phyloP scores from a whole-genome alignment of 2,329 filamentous ascomycete species.

The Fusarium sulawesiense region DNA sequence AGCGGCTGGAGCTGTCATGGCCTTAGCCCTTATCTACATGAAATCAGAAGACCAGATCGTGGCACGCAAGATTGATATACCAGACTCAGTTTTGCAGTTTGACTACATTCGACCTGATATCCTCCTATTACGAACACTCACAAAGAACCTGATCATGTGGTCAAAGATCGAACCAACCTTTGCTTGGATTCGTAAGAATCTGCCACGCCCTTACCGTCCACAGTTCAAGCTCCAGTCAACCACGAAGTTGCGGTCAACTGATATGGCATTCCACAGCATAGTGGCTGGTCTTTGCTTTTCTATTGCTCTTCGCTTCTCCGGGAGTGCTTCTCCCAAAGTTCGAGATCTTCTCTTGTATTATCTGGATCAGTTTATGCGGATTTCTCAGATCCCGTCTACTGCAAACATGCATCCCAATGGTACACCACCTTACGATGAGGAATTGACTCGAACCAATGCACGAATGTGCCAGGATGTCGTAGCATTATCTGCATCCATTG shows the following conservation, averaged over 20 bases:
- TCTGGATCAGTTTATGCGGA: constrained; percentile 85
- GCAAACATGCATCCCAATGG: constrained; percentile 46
- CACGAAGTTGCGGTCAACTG: constrained; percentile 76
- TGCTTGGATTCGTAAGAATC: constrained; percentile 78
- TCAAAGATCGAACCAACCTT: constrained; percentile 78
- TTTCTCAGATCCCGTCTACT: constrained; percentile 68
- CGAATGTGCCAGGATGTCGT: constrained; percentile 92
- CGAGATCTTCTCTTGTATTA: constrained; percentile 86
- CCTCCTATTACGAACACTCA: constrained; percentile 87
- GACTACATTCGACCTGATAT: constrained; percentile 96
- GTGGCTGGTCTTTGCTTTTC: constrained; percentile 88
- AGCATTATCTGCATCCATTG: constrained; percentile 82
- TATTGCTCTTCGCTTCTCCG: constrained; percentile 78
- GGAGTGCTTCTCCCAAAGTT: constrained; percentile 75
- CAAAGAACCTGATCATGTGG: constrained; percentile 95
- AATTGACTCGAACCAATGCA: constrained; percentile 83
- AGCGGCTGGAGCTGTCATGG: constrained; percentile 91
- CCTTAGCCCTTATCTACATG: constrained; percentile 93
- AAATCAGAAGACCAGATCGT: constrained; percentile 91
- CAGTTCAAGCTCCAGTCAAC: constrained; percentile 70
- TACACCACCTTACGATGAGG: constrained; percentile 77
- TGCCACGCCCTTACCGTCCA: constrained; percentile 76
- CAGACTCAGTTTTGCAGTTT: constrained; percentile 89
- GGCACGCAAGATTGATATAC: constrained; percentile 91
- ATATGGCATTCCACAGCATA: constrained; percentile 94